These are phyloP conservation scores for Calonectria naviculata DNA, from an alignment of 2,329 filamentous ascomycete genomes.

Conservation along the genomic window DNA sequence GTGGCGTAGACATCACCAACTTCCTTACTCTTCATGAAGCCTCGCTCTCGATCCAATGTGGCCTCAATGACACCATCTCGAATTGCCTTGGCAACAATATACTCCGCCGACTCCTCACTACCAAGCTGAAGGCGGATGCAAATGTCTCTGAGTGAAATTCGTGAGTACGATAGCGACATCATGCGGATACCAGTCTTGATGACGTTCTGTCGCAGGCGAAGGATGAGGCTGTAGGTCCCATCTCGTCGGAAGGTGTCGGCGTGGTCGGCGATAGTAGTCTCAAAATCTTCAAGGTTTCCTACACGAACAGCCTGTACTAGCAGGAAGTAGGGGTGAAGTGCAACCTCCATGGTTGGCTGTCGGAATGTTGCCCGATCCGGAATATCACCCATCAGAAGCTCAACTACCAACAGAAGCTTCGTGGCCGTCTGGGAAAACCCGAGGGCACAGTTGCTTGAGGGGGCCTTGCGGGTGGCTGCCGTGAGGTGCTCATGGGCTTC, in stretches of 20 bases:
- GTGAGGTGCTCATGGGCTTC: slow-evolving; percentile 95
- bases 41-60: slow-evolving; percentile 90
- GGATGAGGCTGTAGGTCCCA: slow-evolving; percentile 93
- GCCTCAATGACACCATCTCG: slow-evolving; percentile 98
- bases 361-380: slow-evolving; percentile 96
- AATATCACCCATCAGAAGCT: slow-evolving; percentile 98
- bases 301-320: slow-evolving; percentile 95
- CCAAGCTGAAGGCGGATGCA: slow-evolving; percentile 94
- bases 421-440: slow-evolving; percentile 97
- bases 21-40: slow-evolving; percentile 99
- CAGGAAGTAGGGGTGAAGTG: slow-evolving; percentile 91
- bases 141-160: slow-evolving; percentile 96
- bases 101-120: slow-evolving; percentile 97
- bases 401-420: slow-evolving; percentile 96
- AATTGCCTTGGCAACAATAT: slow-evolving; percentile 99
- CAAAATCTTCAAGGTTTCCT: slow-evolving; percentile 94
- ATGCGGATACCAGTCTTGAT: slow-evolving; percentile 99
- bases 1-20: slow-evolving; percentile 96
- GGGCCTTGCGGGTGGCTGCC: slow-evolving; percentile 94
- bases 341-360: slow-evolving; percentile 85
- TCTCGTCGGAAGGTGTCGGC: slow-evolving; percentile 90
- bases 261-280: slow-evolving; percentile 85
- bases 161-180: slow-evolving; percentile 98
- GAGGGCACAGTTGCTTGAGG: slow-evolving; percentile 86
- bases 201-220: slow-evolving; percentile 96